Evolutionary conservation across 176 grass and related monocot genomes (phyloP), one percentile per base, ranked within the genome.

Genomic region (Avena insularis): DNA sequence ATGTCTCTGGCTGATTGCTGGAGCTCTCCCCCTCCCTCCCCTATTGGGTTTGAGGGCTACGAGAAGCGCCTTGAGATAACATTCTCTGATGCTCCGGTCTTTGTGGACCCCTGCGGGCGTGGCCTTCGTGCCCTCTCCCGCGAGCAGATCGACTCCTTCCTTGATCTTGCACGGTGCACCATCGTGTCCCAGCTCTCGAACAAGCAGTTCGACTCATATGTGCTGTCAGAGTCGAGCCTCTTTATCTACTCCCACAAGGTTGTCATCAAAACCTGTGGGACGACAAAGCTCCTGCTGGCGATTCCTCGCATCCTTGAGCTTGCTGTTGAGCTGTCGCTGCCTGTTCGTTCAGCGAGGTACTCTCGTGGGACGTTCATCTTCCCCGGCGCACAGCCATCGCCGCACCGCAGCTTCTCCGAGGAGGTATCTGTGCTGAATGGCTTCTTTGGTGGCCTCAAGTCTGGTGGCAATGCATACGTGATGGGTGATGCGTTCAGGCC

Each of bases 21-120:
- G 77, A 61, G 14, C 79, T 59, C 93, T 80, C 11, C 84, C 50
- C 74, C 81, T 43, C 14, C 88, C 65, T 98, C 95, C 62, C 76
- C 95, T 45, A 95, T 95, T 84, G 95, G 95, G 79, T 98, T 98
- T 59, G 95, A 98, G 86, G 95, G 95, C 83, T 98, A 92, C 14
- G 95, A 98, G 87, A 98, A 98, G 79, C 95, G 95, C 67, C 87
- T 98, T 0, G 95, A 98, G 83, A 93, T 95, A 50, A 87, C 91
- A 12, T 94, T 95, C 88, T 98, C 91, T 69, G 86, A 91, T 19
- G 89, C 91, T 1, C 86, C 95, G 16, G 87, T 93, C 76, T 95
- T 98, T 71, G 85, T 75, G 25, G 95, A 95, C 59, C 93, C 95
- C 50, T 82, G 83, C 7, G 93, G 93, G 20, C 36, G 29, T 14